Evolutionary conservation across 805 yeast genomes (phyloP).

Genomic region (Pichia paraexigua): DNA sequence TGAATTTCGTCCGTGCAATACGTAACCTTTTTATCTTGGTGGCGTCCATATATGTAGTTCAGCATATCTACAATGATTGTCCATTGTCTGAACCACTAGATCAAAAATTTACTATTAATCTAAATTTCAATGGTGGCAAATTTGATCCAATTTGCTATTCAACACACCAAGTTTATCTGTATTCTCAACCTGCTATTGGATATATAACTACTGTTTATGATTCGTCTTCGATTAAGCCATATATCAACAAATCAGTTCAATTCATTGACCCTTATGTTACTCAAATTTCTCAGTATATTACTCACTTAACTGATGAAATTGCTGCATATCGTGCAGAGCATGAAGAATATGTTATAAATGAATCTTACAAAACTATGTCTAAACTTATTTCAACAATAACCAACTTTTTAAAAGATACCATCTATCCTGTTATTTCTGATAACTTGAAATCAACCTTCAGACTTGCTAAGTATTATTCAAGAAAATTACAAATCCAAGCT

Average conservation of each 20-base stretch:
- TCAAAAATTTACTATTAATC: neutral
- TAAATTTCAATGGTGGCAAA: neutral
- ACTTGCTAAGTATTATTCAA: slow-evolving; percentile 4
- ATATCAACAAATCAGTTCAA: neutral
- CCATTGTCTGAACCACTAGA: neutral
- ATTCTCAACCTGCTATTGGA: slow-evolving; percentile 1
- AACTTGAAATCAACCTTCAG: slow-evolving; percentile 1
- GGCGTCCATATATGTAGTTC: neutral
- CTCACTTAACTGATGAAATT: neutral
- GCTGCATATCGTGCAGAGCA: slow-evolving; percentile 4
- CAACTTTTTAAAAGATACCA: neutral
- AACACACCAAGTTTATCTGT: slow-evolving; percentile 1
- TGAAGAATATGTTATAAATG: slow-evolving; percentile 3
- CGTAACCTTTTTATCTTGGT: neutral
- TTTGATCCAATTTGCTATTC: slow-evolving; percentile 6
- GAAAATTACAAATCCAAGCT: slow-evolving; percentile 8
- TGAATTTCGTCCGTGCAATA: neutral
- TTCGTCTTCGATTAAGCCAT: slow-evolving; percentile 3
- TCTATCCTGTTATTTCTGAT: slow-evolving; percentile 13
- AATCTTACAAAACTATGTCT: slow-evolving; percentile 1
- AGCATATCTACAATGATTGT: slow-evolving; percentile 1
- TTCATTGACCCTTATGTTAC: neutral
- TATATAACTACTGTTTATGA: neutral
- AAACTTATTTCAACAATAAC: neutral
- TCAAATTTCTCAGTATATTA: neutral